Base-by-base conservation (phyloP, 75 land plant species). In the Chamaecyparis obtusa region DNA sequence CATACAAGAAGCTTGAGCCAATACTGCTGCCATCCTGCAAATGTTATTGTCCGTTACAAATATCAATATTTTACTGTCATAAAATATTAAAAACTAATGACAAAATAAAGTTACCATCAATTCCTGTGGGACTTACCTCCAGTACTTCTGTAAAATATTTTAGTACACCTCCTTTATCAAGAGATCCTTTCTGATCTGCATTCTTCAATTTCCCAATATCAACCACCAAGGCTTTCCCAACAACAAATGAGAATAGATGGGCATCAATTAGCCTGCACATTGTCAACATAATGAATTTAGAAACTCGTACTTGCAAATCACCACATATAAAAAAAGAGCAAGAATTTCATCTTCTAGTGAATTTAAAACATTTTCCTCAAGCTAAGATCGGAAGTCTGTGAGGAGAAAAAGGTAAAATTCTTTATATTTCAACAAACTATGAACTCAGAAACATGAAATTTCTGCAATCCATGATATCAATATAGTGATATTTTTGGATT, bases 191-290 rank as follows among this genome's bases (percentile, higher is more conserved):
- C 64, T 89, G 89, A 84, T 90, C 92, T 48, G 91, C 71, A 27
- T 88, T 89, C 86, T 92, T 97, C 82, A 98, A 86, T 88, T 96
- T 98, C 85, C 96, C 95, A 84, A 98, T 90, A 90, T 98, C 99
- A 30, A 95, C 94, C 24, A 97, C 97, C 88, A 98, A 96, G 76
- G 99, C 99, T 88, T 93, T 93, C 85, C 99, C 99, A 76, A 98
- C 93, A 87, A 96, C 99, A 92, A 98, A 98, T 77, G 97, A 94
- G 88, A 98, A 98, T 84, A 95, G 92, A 86, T 95, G 96, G 86
- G 91, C 91, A 90, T 98, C 99, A 80, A 95, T 97, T 86, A 97
- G 91, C 98, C 99, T 98, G 94, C 55, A 84, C 85, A 76, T 74
- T 5, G 19, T 72, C 21, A 83, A 56, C 69, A 87, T 36, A 87